Evolutionary conservation across 1,284 basidiomycete species (phyloP).

Genomic region (Austroboletus niveus): DNA sequence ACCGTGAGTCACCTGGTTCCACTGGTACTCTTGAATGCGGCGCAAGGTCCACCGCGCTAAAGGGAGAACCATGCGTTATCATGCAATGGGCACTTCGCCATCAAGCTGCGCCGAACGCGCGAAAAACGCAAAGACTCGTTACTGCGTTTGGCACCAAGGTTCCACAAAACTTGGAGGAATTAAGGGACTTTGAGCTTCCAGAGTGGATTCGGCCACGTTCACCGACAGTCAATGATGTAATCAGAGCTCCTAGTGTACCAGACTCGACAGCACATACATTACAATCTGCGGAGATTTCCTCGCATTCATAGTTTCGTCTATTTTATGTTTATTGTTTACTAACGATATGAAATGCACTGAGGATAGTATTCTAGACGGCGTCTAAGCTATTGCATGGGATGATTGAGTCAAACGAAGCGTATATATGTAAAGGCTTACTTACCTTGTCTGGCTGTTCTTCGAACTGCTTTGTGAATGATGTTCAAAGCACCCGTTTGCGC

Average conservation of each 20-base stretch:
- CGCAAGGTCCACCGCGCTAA: slow-evolving; percentile 18
- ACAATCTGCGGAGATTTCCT: slow-evolving; percentile 6
- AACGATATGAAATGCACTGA: background rate
- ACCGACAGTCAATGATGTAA: slow-evolving; percentile 13
- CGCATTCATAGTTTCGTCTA: slow-evolving; percentile 24
- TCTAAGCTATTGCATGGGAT: slow-evolving; percentile 11
- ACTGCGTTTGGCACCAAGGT: slow-evolving; percentile 57
- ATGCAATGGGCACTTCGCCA: slow-evolving; percentile 52
- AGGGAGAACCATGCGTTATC: slow-evolving; percentile 36
- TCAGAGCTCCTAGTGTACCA: slow-evolving; percentile 5
- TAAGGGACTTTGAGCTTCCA: slow-evolving; percentile 49
- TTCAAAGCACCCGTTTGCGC: slow-evolving; percentile 32
- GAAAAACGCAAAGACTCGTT: slow-evolving; percentile 52
- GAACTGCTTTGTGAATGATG: slow-evolving; percentile 28
- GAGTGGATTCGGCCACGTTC: slow-evolving; percentile 38
- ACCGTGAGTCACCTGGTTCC: slow-evolving; percentile 27
- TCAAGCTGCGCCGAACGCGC: slow-evolving; percentile 40
- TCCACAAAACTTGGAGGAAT: slow-evolving; percentile 44
- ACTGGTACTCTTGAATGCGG: slow-evolving; percentile 19
- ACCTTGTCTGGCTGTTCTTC: slow-evolving; percentile 11
- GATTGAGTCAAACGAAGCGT: background rate
- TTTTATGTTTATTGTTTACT: slow-evolving; percentile 34
- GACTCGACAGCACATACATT: slow-evolving; percentile 13
- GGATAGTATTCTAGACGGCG: background rate
- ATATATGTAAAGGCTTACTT: background rate